Percentiles rank a stretch among this genome's conserved stretches.
Evolutionary conservation across 257 asterid species (phyloP).

Genomic region (Eustoma russellianum): DNA sequence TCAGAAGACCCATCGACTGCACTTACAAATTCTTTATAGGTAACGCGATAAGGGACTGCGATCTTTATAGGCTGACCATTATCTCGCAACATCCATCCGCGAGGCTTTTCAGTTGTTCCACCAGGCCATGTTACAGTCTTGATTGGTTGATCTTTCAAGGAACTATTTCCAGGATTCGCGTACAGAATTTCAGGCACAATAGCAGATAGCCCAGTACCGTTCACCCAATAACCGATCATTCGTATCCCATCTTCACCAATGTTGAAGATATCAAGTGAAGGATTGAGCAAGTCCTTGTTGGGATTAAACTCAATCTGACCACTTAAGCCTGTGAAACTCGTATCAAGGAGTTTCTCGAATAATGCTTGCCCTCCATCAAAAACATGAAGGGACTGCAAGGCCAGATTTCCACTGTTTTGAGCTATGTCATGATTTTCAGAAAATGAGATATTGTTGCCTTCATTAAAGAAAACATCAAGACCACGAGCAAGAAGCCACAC

Average conservation of each 20-base stretch:
- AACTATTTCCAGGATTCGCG: slow-evolving; percentile 31
- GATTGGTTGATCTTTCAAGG: slow-evolving; percentile 33
- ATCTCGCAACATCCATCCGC: slow-evolving; percentile 83
- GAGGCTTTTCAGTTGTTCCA: slow-evolving; percentile 36
- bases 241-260: slow-evolving; percentile 35
- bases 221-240: slow-evolving; percentile 68
- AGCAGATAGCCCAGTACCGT: slow-evolving; percentile 47
- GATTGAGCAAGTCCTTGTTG: slow-evolving; percentile 40
- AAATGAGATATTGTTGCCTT: slow-evolving; percentile 40
- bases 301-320: slow-evolving; percentile 49
- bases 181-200: slow-evolving; percentile 41
- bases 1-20: slow-evolving; percentile 49
- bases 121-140: slow-evolving; percentile 67
- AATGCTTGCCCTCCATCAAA: slow-evolving; percentile 51
- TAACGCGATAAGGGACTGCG: slow-evolving; percentile 57
- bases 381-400: slow-evolving; percentile 36
- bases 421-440: slow-evolving; percentile 36
- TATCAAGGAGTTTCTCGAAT: slow-evolving; percentile 31
- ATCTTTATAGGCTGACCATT: slow-evolving; percentile 56
- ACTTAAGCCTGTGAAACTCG: slow-evolving; percentile 46
- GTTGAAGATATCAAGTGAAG: slow-evolving; percentile 58
- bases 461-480: slow-evolving; percentile 39
- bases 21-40: slow-evolving; percentile 39
- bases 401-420: slow-evolving; percentile 18
- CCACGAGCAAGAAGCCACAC: slow-evolving; percentile 66